A percentile compares a stretch with the other conserved stretches of the same genome.
Conservation (phyloP, 495 filamentous ascomycete species). For the Neurospora sp. region DNA sequence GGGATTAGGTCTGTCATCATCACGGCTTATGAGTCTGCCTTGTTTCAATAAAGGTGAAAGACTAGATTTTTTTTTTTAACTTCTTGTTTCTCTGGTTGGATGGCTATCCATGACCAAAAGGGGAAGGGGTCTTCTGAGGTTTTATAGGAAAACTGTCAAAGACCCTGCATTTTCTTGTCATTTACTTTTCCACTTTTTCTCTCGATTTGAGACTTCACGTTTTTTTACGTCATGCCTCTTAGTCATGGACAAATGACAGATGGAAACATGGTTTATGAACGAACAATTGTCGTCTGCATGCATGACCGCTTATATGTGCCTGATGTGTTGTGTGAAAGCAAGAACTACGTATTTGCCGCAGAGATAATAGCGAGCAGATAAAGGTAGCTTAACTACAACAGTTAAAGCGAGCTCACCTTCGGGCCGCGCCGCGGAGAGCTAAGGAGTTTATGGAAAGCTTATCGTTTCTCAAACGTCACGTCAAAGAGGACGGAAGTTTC, state of each 20-base stretch:
- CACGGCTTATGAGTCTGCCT: not conserved
- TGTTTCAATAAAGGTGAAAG: not conserved
- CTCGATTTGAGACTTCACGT: not conserved
- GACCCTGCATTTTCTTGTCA: not conserved
- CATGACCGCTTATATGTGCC: not conserved
- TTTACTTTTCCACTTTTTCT: not conserved
- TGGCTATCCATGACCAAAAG: not conserved
- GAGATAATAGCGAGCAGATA: not conserved
- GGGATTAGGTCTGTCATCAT: constrained; percentile 4
- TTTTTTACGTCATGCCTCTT: not conserved
- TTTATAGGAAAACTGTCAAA: not conserved
- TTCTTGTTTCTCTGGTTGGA: not conserved
- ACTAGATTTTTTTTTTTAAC: not conserved
- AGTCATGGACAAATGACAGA: not conserved
- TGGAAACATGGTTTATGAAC: not conserved
- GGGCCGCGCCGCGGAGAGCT: not conserved
- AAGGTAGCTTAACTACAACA: not conserved
- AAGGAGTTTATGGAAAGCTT: not conserved
- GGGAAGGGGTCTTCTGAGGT: not conserved
- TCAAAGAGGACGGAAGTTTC: not conserved
- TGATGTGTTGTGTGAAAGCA: not conserved
- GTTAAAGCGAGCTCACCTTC: not conserved
- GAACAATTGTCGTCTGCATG: not conserved
- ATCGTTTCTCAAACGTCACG: not conserved
- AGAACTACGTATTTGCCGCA: not conserved